A percentile compares a stretch with the other conserved stretches of the same genome.
Conservation (phyloP, 441 rosid species). For the Flueggea neowawraea region DNA sequence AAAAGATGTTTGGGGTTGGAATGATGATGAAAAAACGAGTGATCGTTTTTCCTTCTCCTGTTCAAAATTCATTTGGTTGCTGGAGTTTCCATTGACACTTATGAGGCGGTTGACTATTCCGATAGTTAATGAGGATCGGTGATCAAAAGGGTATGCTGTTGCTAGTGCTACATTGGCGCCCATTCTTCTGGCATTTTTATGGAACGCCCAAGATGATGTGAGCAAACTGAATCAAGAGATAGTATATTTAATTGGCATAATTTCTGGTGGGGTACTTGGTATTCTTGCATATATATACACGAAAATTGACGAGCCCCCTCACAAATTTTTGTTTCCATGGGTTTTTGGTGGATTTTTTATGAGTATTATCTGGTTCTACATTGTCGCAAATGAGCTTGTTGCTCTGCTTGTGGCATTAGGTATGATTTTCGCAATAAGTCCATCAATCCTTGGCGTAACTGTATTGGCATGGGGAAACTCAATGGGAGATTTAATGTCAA, state of each 20-base stretch:
- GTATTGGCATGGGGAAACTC: slow-evolving; percentile 98
- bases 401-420: slow-evolving; percentile 73
- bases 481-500: slow-evolving; percentile 82
- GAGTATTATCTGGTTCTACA: slow-evolving; percentile 93
- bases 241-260: slow-evolving; percentile 39
- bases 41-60: slow-evolving; percentile 27
- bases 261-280: slow-evolving; percentile 49
- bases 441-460: slow-evolving; percentile 80
- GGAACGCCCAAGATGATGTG: slow-evolving; percentile 46
- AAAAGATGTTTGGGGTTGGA: slow-evolving; percentile 74
- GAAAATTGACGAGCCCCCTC: slow-evolving; percentile 54
- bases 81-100: slow-evolving; percentile 65
- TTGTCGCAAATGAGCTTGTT: slow-evolving; percentile 83
- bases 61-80: slow-evolving; percentile 33
- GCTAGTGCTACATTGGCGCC: slow-evolving; percentile 69
- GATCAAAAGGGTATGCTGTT: slow-evolving; percentile 77
- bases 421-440: slow-evolving; percentile 57
- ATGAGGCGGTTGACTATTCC: slow-evolving; percentile 83
- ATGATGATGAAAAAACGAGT: slow-evolving; percentile 34
- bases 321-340: slow-evolving; percentile 60
- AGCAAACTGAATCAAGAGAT: slow-evolving; percentile 23
- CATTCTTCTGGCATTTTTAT: slow-evolving; percentile 53
- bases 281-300: slow-evolving; percentile 45
- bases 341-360: slow-evolving; percentile 73
- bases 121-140: slow-evolving; percentile 52